These are phyloP conservation scores for Yarrowia hollandica DNA, from an alignment of 805 yeast genomes.

Conservation along the genomic window DNA sequence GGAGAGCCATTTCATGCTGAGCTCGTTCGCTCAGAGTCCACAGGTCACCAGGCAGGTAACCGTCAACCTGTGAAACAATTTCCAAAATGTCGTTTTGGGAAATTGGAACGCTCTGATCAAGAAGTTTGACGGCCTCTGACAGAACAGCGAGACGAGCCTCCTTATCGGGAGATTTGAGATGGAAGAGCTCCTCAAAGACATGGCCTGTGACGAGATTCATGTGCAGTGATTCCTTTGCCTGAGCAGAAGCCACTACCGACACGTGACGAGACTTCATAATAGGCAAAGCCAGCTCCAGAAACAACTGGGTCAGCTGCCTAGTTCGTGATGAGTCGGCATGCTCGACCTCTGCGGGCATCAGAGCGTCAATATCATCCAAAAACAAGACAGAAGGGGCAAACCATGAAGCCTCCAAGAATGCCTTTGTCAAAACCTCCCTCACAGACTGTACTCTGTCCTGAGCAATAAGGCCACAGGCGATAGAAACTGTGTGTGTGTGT, in stretches of 20 bases:
- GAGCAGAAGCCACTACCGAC: conserved; percentile 61
- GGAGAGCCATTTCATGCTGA: conserved; percentile 40
- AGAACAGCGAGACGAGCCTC: conserved; percentile 54
- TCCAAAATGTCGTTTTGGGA: conserved; percentile 42
- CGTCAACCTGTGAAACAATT: conserved; percentile 73
- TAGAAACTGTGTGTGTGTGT: conserved; percentile 45
- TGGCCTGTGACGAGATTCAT: conserved; percentile 63
- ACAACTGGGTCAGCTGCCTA: conserved; percentile 62
- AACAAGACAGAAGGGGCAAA: conserved; percentile 72
- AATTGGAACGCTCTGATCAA: conserved; percentile 41
- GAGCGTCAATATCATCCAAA: conserved; percentile 73
- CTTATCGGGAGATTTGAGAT: conserved; percentile 69
- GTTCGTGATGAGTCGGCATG: conserved; percentile 62
- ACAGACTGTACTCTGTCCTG: conserved; percentile 40
- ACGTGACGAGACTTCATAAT: conserved; percentile 48
- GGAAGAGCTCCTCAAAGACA: conserved; percentile 61
- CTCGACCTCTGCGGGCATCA: conserved; percentile 65
- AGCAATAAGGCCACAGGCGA: conserved; percentile 56
- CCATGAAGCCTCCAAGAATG: conserved; percentile 64
- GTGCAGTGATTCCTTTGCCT: conserved; percentile 66
- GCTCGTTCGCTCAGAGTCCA: conserved; percentile 67
- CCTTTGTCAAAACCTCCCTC: conserved; percentile 42
- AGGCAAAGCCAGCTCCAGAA: conserved; percentile 51
- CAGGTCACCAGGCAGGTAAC: conserved; percentile 82
- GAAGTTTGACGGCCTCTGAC: conserved; percentile 45